Conservation (phyloP, 345 rosid genomes). For the Pugionium cornutum region DNA sequence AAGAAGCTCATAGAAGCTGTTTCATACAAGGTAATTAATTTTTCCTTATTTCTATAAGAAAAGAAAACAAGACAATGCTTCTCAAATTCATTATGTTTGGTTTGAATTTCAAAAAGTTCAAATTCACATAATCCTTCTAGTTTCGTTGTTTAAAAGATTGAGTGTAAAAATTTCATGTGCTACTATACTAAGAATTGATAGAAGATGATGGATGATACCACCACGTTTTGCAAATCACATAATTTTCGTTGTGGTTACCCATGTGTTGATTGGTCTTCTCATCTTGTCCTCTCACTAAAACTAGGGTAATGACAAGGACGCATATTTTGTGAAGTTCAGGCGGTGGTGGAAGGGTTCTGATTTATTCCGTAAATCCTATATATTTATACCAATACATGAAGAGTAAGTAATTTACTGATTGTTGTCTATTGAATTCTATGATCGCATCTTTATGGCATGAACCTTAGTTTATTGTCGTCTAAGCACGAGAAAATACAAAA, state of each 20-base stretch:
- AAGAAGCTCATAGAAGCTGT: slow-evolving; percentile 84
- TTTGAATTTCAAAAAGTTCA: slow-evolving; percentile 10
- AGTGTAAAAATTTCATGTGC: not conserved
- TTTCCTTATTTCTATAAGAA: slow-evolving; percentile 8
- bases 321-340: slow-evolving; percentile 72
- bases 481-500: not conserved
- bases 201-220: not conserved
- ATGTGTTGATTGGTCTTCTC: slow-evolving; percentile 17
- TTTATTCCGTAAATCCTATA: slow-evolving; percentile 84
- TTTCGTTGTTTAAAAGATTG: not conserved
- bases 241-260: not conserved
- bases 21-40: slow-evolving; percentile 57
- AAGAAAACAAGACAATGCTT: slow-evolving; percentile 22
- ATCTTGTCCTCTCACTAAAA: slow-evolving; percentile 20
- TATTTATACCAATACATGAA: slow-evolving; percentile 85
- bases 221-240: no score
- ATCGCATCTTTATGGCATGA: slow-evolving; percentile 15
- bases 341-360: slow-evolving; percentile 96
- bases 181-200: not conserved
- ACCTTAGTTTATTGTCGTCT: not conserved
- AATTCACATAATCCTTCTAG: slow-evolving; percentile 3
- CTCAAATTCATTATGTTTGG: not conserved
- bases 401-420: slow-evolving; percentile 54
- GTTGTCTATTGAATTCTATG: slow-evolving; percentile 7
- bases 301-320: slow-evolving; percentile 60